Base-by-base conservation (phyloP, 2,329 filamentous ascomycete genomes). In the Verticillium dahliae region DNA sequence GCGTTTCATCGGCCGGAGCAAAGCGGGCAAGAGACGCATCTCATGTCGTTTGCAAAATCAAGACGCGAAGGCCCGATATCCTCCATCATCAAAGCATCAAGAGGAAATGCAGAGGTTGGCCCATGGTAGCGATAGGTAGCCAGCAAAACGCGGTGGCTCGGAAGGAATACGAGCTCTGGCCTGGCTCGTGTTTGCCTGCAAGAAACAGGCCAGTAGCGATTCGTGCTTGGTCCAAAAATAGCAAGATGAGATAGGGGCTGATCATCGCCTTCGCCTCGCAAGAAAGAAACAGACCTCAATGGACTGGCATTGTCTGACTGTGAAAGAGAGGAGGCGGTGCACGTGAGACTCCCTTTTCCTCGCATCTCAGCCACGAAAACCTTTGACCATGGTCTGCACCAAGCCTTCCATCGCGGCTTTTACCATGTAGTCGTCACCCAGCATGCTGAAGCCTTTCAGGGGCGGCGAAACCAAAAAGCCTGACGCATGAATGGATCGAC, bases 171-270 rank as follows among this genome's bases (percentile, higher is more conserved):
- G 45, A 50, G 45, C 18, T n/a, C 45, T 50, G 27, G 27, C 45
- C 9, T 10, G 7, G 45, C n/a, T 50, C 45, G 45, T 50, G 45
- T 50, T 50, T 27, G n/a, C 45, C 45, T 22, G 45, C 45, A 27
- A 50, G 39, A 41, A n/a, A n/a, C n/a, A 50, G 15, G 18, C 2
- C 45, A n/a, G 7, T 14, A 1, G 11, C 45, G 45, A 50, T 11
- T 50, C 45, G 18, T 50, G n/a, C 45, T 9, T 22, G 18, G 45
- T 50, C 63, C 63, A 62, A 65, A 65, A 65, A 65, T 65, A 65
- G 63, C 63, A 62, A 65, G 35, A 65, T 65, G 63, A 56, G 60
- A 57, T 27, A 60, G 62, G 63, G 63, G 62, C 62, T 65, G 63
- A 63, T 65, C 62, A n/a, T 50, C 45, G 7, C 45, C n/a, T 22